Evolutionary conservation across 768 basidiomycete genomes (phyloP).

Genomic region (Russula emetica): DNA sequence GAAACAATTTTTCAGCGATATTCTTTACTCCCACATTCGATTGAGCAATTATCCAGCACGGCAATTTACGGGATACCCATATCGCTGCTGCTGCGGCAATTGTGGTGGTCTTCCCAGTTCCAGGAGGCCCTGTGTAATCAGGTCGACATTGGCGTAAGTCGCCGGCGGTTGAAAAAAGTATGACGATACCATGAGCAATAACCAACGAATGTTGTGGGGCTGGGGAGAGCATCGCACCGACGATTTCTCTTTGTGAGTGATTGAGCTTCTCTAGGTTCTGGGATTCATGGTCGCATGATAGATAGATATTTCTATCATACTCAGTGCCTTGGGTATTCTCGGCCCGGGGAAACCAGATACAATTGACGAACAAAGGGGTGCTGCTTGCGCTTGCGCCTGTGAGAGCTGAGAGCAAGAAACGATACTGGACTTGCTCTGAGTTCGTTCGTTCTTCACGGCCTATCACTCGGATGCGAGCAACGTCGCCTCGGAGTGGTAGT

Average conservation of each 20-base stretch:
- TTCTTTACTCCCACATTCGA: slow-evolving; percentile 85
- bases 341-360: slow-evolving; percentile 15
- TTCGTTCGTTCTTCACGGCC: slow-evolving; percentile 19
- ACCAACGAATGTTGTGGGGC: slow-evolving; percentile 9
- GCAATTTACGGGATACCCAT: slow-evolving; percentile 2
- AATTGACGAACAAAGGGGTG: slow-evolving; percentile 2
- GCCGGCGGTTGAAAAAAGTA: background rate
- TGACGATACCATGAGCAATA: slow-evolving; percentile 17
- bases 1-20: slow-evolving; percentile 66
- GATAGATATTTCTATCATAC: background rate
- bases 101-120: slow-evolving; percentile 26
- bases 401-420: slow-evolving; percentile 5
- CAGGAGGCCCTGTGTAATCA: slow-evolving; percentile 17
- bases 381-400: background rate
- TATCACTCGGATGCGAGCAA: slow-evolving; percentile 14
- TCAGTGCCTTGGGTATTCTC: background rate
- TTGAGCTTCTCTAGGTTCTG: slow-evolving; percentile 2
- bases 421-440: slow-evolving; percentile 13
- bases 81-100: slow-evolving; percentile 16
- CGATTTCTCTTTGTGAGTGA: slow-evolving; percentile 8
- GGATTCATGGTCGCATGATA: background rate
- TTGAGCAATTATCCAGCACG: slow-evolving; percentile 71
- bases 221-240: slow-evolving; percentile 13
- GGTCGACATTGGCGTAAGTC: background rate
- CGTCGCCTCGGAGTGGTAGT: background rate